These are phyloP conservation scores for Fusarium floridanum DNA, from an alignment of 2,329 filamentous ascomycete genomes.

Conservation along the genomic window DNA sequence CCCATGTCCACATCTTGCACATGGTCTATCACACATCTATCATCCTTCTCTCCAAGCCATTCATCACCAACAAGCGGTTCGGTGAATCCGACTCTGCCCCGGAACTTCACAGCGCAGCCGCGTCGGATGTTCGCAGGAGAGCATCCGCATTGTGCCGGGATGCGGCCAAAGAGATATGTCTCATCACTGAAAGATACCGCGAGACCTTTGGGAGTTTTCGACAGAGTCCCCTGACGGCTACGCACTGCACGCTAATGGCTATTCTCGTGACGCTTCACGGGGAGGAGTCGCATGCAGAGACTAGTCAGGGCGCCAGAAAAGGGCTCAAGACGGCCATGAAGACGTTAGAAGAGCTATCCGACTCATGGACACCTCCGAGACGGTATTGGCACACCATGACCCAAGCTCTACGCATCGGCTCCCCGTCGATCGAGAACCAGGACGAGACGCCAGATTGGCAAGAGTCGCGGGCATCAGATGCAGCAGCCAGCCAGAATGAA, in stretches of 20 bases:
- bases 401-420: not conserved
- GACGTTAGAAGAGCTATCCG: not conserved
- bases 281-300: not conserved
- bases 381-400: not conserved
- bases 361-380: not conserved
- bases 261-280: not conserved
- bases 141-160: not conserved
- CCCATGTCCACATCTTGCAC: not conserved
- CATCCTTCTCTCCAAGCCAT: not conserved
- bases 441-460: not conserved
- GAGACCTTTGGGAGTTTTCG: not conserved
- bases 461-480: not conserved
- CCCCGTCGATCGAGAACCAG: not conserved
- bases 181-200: not conserved
- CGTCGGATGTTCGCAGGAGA: not conserved
- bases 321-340: not conserved
- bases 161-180: not conserved
- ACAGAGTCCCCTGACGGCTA: not conserved
- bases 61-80: not conserved
- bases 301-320: not conserved
- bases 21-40: not conserved
- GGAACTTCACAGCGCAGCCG: not conserved
- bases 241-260: not conserved
- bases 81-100: not conserved
- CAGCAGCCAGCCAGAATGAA: not conserved